Conservation (phyloP, 306 rosid genomes). For the Arachis stenosperma region DNA sequence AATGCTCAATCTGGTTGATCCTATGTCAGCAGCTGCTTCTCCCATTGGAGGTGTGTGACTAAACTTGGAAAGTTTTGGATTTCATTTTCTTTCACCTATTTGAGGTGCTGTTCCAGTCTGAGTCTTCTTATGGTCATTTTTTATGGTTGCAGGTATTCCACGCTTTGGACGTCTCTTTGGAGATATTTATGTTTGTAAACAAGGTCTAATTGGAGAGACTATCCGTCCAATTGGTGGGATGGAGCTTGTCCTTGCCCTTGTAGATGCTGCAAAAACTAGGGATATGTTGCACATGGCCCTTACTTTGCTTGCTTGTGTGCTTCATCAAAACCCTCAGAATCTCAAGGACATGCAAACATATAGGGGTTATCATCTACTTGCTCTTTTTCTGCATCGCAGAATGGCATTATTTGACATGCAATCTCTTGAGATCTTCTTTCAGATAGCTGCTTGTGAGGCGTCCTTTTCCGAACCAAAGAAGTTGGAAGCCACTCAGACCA, state of each 20-base stretch:
- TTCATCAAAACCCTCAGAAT: conserved; percentile 94
- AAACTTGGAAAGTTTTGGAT: conserved; percentile 39
- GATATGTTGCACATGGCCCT: conserved; percentile 98
- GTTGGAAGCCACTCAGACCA: conserved; percentile 57
- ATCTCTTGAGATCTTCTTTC: conserved; percentile 92
- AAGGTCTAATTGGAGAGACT: conserved; percentile 86
- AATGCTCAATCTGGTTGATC: conserved; percentile 97
- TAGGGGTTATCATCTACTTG: conserved; percentile 95
- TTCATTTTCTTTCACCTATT: conserved; percentile 26
- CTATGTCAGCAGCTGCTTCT: conserved; percentile 98
- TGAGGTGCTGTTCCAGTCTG: conserved; percentile 26
- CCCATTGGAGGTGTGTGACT: conserved; percentile 93
- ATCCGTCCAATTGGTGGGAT: conserved; percentile 91
- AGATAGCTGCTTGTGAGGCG: conserved; percentile 99
- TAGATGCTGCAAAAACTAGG: conserved; percentile 97
- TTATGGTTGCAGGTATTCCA: conserved; percentile 80
- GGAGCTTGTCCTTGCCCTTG: conserved; percentile 83
- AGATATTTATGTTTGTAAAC: conserved; percentile 79
- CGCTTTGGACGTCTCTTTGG: conserved; percentile 99
- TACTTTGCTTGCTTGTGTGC: conserved; percentile 79
- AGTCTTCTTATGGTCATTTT: conserved; percentile 15
- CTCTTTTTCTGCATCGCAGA: conserved; percentile 86
- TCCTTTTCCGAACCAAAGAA: conserved; percentile 97
- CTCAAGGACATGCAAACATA: conserved; percentile 91
- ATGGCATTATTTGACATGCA: conserved; percentile 98